Base-by-base conservation (phyloP, 1,139 yeast species). In the Magnusiomyces clavatus region DNA sequence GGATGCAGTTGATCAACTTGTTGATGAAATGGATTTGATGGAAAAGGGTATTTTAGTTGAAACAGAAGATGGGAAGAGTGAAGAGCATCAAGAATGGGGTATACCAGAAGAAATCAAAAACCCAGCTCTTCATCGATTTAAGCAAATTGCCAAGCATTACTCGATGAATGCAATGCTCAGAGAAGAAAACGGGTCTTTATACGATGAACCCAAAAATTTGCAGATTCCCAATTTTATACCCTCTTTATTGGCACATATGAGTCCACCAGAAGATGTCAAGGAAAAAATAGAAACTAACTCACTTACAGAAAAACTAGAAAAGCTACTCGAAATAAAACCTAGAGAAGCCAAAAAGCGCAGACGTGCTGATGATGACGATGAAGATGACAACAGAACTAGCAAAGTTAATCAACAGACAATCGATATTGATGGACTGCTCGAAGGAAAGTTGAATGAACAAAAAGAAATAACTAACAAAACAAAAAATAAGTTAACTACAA, bases 1-100 rank as follows among this genome's bases (percentile, higher is more conserved):
- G 16, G 59, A 57, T 0, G 56, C 64, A 6, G 77, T 78, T 79
- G 73, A 67, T 44, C 56, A 63, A 6, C 60, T 67, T n/a, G 69
- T 79, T 6, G 68, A 67, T 2, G 56, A 57, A 1, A 67, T 75
- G 72, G 74, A 72, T 51, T 52, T 75, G 6, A 71, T 65, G 55
- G 48, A 50, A 11, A 54, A 57, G 2, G 59, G 47, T 17, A 47
- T 44, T 20, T 57, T 52, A 8, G 58, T 56, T n/a, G 56, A 57
- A 10, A 24, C 31, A 24, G 31, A 24, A 8, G 31, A 24, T 24
- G 31, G 31, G 6, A 8, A 24, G 4, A 8, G 8, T 24, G 57
- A 56, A 10, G 58, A 55, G 43, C 60, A 48, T 1, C 38, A 45
- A 29, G 62, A 61, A 48, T 37, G 52, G 42, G 36, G 51, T 29